These are phyloP conservation scores for Tuber aestivum DNA, from an alignment of 495 filamentous ascomycete genomes.

Conservation along the genomic window DNA sequence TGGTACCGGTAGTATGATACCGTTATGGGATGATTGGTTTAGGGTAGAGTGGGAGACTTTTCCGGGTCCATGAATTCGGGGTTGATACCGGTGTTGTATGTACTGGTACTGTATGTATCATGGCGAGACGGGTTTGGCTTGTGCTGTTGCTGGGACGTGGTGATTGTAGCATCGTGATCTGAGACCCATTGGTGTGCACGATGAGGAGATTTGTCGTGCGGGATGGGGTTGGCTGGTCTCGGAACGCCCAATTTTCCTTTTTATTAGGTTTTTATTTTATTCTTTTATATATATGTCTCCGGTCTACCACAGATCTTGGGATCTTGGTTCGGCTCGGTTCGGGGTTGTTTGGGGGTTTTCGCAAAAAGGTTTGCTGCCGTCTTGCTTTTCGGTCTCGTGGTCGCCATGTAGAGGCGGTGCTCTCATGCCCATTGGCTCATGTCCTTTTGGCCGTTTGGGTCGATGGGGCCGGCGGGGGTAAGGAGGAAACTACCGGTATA, in stretches of 20 bases:
- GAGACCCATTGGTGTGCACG: background rate
- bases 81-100: too few relatives aligned
- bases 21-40: too few relatives aligned
- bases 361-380: background rate
- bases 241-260: background rate
- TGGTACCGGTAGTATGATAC: too few relatives aligned
- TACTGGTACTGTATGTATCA: background rate
- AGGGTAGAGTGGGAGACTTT: too few relatives aligned
- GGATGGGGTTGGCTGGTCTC: background rate
- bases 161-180: background rate
- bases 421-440: background rate
- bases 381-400: background rate
- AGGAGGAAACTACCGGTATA: background rate
- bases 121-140: background rate
- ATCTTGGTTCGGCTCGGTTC: background rate
- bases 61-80: background rate
- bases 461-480: background rate
- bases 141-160: background rate
- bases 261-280: too few relatives aligned
- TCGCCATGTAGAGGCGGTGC: background rate
- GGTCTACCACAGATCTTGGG: background rate
- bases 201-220: background rate
- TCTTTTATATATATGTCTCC: too few relatives aligned
- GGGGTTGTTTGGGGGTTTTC: background rate
- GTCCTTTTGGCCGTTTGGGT: background rate